Conservation (phyloP, 768 basidiomycete genomes). For the Boletus huronensis region DNA sequence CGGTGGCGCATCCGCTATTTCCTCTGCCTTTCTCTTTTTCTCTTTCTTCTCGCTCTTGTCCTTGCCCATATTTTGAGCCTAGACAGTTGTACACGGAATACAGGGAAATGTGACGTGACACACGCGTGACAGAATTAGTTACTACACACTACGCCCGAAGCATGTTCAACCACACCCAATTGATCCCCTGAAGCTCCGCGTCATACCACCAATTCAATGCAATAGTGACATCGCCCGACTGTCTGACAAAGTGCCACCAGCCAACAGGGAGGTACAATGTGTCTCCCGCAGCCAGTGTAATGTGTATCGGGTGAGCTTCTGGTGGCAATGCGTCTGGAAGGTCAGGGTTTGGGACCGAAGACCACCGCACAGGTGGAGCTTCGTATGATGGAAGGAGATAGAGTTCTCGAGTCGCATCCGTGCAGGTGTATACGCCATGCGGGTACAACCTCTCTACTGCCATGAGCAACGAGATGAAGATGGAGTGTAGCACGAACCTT, state of each 20-base stretch:
- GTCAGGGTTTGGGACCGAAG: constrained; percentile 64
- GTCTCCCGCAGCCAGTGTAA: constrained; percentile 69
- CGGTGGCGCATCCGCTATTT: constrained; percentile 13
- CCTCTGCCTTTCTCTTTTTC: constrained; percentile 57
- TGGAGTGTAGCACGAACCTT: constrained; percentile 49
- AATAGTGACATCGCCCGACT: constrained; percentile 58
- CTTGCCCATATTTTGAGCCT: constrained; percentile 49
- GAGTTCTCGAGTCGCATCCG: constrained; percentile 20
- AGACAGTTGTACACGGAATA: not conserved
- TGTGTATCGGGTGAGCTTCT: constrained; percentile 59
- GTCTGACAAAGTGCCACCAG: constrained; percentile 92
- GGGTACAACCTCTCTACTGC: constrained; percentile 56
- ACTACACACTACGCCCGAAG: constrained; percentile 36
- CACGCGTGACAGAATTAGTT: constrained; percentile 15
- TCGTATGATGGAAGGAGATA: constrained; percentile 30
- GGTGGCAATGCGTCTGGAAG: constrained; percentile 42
- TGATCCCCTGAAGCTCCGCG: constrained; percentile 65
- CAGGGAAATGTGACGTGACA: constrained; percentile 19
- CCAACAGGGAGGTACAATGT: constrained; percentile 87
- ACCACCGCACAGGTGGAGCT: constrained; percentile 69
- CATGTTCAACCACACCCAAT: constrained; percentile 67
- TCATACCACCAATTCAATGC: constrained; percentile 93
- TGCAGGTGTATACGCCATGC: constrained; percentile 60
- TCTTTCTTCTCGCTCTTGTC: constrained; percentile 77
- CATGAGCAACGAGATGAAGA: constrained; percentile 7